Conservation (phyloP, 1,284 basidiomycete species). For the Ganoderma sp. region DNA sequence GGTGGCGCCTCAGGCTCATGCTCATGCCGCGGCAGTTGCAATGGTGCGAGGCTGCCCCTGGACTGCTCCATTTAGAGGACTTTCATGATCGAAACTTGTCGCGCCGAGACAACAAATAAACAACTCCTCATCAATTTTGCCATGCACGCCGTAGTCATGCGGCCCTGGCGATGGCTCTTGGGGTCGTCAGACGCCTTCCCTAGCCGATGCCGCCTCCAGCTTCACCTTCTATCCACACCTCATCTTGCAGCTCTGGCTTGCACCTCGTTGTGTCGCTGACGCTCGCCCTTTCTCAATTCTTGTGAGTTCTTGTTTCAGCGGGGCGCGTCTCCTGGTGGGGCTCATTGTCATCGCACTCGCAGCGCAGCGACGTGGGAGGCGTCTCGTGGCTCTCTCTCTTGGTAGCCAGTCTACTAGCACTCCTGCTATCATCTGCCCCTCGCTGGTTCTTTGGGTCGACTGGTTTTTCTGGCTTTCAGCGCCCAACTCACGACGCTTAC, state of each 20-base stretch:
- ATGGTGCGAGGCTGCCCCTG: background rate
- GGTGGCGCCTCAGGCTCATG: background rate
- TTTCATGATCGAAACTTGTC: background rate
- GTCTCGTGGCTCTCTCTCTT: background rate
- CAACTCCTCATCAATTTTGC: background rate
- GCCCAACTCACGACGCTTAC: background rate
- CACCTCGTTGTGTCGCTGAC: background rate
- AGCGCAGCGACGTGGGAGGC: background rate
- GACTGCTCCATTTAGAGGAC: background rate
- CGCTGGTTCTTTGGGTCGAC: slow-evolving; percentile 3
- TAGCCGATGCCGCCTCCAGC: background rate
- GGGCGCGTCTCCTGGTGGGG: background rate
- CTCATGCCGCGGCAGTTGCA: background rate
- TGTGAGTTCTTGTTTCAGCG: background rate
- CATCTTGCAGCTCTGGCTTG: background rate
- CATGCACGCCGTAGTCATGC: slow-evolving; percentile 2
- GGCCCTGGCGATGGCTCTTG: background rate
- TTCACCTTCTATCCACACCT: background rate
- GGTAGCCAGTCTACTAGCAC: background rate
- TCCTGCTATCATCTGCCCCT: background rate
- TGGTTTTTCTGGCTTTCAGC: background rate
- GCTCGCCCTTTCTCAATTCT: background rate
- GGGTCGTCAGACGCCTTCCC: background rate
- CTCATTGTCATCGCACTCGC: background rate
- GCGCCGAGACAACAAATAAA: background rate